Evolutionary conservation across 2,329 filamentous ascomycete genomes (phyloP).

Genomic region (Chrysosphaeria jannelii): DNA sequence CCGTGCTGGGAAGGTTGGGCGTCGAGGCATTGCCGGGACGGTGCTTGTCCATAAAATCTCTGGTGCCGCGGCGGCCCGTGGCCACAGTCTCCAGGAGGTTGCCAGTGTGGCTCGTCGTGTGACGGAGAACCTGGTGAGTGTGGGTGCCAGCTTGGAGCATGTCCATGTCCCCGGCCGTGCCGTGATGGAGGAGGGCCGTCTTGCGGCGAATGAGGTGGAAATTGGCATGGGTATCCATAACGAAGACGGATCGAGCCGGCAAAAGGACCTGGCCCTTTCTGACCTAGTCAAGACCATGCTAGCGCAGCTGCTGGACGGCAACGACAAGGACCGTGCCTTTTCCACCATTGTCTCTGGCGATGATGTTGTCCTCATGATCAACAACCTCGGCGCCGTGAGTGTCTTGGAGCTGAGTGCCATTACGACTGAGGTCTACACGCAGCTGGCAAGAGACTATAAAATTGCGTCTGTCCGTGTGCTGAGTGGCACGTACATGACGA

Average conservation of each 20-base stretch:
- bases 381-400: slow-evolving; percentile 52
- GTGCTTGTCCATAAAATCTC: slow-evolving; percentile 77
- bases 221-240: slow-evolving; percentile 59
- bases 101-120: slow-evolving; percentile 38
- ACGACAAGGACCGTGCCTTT: slow-evolving; percentile 41
- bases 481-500: slow-evolving; percentile 49
- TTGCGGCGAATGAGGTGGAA: slow-evolving; percentile 27
- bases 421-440: slow-evolving; percentile 32
- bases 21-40: slow-evolving; percentile 72
- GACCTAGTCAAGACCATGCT: slow-evolving; percentile 34
- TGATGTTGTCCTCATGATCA: slow-evolving; percentile 39
- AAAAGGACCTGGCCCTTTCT: slow-evolving; percentile 18
- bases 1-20: slow-evolving; percentile 70
- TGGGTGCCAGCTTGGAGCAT: slow-evolving; percentile 62
- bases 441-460: slow-evolving; percentile 23
- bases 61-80: slow-evolving; percentile 50
- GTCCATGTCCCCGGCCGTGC: slow-evolving; percentile 72
- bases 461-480: slow-evolving; percentile 34
- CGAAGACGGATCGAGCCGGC: slow-evolving; percentile 25
- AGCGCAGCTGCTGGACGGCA: slow-evolving; percentile 31
- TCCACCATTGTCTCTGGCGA: slow-evolving; percentile 27
- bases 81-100: slow-evolving; percentile 37
- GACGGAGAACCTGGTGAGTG: slow-evolving; percentile 50
- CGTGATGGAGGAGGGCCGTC: slow-evolving; percentile 18
- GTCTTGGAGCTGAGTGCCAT: slow-evolving; percentile 43